Conservation (phyloP, 805 yeast genomes). For the Danielia reshetovae region DNA sequence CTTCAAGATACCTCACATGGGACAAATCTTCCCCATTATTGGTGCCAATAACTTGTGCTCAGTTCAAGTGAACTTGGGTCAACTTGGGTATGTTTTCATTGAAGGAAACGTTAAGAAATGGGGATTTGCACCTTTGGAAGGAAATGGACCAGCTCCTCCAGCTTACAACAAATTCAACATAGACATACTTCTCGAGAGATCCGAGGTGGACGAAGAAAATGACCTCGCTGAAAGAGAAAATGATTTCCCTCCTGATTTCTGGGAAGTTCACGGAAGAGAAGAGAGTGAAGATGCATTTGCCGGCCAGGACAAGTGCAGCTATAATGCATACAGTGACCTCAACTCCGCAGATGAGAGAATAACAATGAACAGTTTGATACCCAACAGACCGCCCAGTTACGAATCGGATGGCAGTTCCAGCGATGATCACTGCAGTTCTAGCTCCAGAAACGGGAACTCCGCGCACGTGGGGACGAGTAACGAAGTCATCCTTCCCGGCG, state of each 20-base stretch:
- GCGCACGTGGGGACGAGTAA: background rate
- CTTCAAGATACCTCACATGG: slow-evolving; percentile 47
- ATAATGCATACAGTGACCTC: slow-evolving; percentile 38
- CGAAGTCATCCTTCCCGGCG: background rate
- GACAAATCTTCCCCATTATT: slow-evolving; percentile 75
- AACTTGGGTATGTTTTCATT: slow-evolving; percentile 81
- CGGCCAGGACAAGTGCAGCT: slow-evolving; percentile 25
- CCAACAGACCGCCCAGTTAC: slow-evolving; percentile 39
- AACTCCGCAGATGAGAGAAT: slow-evolving; percentile 39
- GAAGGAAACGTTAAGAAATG: slow-evolving; percentile 93
- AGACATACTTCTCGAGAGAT: slow-evolving; percentile 71
- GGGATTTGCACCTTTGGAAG: slow-evolving; percentile 92
- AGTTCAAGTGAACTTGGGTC: slow-evolving; percentile 87
- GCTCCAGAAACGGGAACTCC: too few relatives aligned
- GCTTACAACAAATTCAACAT: slow-evolving; percentile 76
- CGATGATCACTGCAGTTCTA: too few relatives aligned
- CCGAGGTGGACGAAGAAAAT: slow-evolving; percentile 49
- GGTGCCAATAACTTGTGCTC: slow-evolving; percentile 83
- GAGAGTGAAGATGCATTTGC: slow-evolving; percentile 5
- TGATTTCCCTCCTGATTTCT: slow-evolving; percentile 57
- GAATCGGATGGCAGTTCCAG: slow-evolving; percentile 6
- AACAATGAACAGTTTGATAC: slow-evolving; percentile 35
- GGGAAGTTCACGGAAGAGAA: slow-evolving; percentile 30
- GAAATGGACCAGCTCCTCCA: slow-evolving; percentile 90
- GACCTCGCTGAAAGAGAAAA: slow-evolving; percentile 41